Percentiles rank a stretch among this genome's conserved stretches.
These are phyloP conservation scores for Vigna reflexopilosa DNA, from an alignment of 306 rosid species.

Conservation along the genomic window DNA sequence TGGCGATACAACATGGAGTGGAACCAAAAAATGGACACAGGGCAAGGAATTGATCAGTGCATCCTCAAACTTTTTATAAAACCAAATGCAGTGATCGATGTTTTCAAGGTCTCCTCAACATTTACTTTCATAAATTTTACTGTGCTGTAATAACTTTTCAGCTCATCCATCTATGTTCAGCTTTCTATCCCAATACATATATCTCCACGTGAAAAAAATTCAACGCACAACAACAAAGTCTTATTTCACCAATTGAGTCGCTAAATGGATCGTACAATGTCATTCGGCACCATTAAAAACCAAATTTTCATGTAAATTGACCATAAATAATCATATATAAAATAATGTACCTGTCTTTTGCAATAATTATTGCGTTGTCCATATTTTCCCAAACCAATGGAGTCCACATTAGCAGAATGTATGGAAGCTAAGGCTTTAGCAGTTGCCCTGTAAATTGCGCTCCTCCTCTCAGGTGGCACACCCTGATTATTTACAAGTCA, in stretches of 20 bases:
- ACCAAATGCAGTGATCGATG: background rate
- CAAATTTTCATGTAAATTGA: background rate
- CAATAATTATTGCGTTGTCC: slow-evolving; percentile 82
- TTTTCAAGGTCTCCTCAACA: slow-evolving; percentile 15
- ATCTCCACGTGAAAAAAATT: background rate
- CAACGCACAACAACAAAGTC: background rate
- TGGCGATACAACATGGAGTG: background rate
- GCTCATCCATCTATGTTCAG: slow-evolving; percentile 10
- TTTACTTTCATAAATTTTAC: slow-evolving; percentile 22
- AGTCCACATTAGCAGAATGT: slow-evolving; percentile 77
- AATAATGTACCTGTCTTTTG: slow-evolving; percentile 77
- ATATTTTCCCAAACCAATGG: slow-evolving; percentile 79
- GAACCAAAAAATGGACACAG: background rate
- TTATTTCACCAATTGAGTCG: background rate
- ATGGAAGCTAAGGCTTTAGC: slow-evolving; percentile 75
- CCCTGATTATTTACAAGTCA: slow-evolving; percentile 57
- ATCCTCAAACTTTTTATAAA: slow-evolving; percentile 9
- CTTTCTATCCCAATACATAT: background rate
- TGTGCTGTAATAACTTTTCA: slow-evolving; percentile 20
- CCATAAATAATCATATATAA: background rate
- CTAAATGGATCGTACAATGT: background rate
- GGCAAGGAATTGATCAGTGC: background rate
- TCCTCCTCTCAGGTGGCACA: slow-evolving; percentile 68
- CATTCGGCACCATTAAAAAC: background rate
- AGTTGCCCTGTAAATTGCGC: slow-evolving; percentile 69